A percentile compares a stretch with the other conserved stretches of the same genome.
Evolutionary conservation across 495 filamentous ascomycete species (phyloP).

Genomic region (Bryoglossum gracile): DNA sequence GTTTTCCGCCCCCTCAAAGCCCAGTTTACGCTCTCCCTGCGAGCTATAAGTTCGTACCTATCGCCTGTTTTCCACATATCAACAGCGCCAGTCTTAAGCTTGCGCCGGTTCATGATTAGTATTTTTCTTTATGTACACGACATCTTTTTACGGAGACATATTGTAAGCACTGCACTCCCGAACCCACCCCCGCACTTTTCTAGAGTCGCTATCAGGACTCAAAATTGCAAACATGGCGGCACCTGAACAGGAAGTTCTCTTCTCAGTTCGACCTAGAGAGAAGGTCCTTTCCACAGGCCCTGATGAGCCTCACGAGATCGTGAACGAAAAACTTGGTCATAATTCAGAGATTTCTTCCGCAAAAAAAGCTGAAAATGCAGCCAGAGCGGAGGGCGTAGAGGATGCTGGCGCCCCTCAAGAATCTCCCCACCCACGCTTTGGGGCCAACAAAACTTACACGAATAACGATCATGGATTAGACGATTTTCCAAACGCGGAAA

Average conservation of each 20-base stretch:
- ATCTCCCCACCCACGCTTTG: conserved; percentile 7
- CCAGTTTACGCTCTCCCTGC: neutral
- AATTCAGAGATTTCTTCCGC: conserved; percentile 13
- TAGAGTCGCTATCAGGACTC: no score
- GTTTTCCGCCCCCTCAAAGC: neutral
- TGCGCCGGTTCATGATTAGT: no score
- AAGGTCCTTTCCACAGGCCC: neutral
- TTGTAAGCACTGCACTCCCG: neutral
- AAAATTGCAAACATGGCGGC: neutral
- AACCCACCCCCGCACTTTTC: neutral
- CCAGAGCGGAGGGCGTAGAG: neutral
- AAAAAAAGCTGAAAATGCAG: conserved; percentile 6
- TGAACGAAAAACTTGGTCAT: neutral
- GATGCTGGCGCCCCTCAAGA: neutral
- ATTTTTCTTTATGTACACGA: neutral
- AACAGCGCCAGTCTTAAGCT: no score
- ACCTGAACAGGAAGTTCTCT: neutral
- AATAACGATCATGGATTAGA: neutral
- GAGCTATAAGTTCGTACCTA: neutral
- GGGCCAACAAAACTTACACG: neutral
- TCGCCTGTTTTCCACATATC: no score
- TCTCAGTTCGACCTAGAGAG: neutral
- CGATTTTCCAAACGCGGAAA: conserved; percentile 7
- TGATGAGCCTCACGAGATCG: neutral
- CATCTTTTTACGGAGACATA: neutral